phyloP scores from a whole-genome alignment of 768 basidiomycete genomes.

The Mycena galericulata region DNA sequence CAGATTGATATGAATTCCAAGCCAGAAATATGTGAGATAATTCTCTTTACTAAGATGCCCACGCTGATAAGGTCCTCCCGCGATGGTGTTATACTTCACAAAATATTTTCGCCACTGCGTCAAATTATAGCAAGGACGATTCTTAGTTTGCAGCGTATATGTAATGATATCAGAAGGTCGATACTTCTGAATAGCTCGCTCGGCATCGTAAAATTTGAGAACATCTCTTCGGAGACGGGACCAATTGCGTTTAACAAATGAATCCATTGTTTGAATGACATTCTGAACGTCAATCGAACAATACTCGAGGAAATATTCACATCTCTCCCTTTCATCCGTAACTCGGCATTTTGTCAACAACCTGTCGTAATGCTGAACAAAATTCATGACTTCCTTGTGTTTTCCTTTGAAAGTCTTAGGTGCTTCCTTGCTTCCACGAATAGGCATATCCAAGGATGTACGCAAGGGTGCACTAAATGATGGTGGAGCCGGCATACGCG shows the following conservation, averaged over 20 bases:
- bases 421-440: no score
- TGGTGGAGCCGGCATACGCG: no score
- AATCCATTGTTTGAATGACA: no score
- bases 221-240: neutral
- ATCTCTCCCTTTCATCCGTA: no score
- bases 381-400: no score
- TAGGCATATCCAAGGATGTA: no score
- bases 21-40: constrained; percentile 10
- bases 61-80: neutral
- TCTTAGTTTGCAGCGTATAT: neutral
- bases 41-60: neutral
- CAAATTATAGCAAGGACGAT: neutral
- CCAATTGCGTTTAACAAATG: no score
- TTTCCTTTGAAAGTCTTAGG: no score
- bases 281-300: no score
- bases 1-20: neutral
- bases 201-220: neutral
- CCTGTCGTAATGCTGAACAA: neutral
- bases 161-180: neutral
- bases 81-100: constrained; percentile 7
- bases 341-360: neutral
- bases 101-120: constrained; percentile 16
- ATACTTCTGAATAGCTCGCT: neutral
- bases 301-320: no score
- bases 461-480: no score